Percentiles rank a stretch among this genome's conserved stretches.
Conservation (phyloP, 306 rosid species). For the Biancaea sappan region DNA sequence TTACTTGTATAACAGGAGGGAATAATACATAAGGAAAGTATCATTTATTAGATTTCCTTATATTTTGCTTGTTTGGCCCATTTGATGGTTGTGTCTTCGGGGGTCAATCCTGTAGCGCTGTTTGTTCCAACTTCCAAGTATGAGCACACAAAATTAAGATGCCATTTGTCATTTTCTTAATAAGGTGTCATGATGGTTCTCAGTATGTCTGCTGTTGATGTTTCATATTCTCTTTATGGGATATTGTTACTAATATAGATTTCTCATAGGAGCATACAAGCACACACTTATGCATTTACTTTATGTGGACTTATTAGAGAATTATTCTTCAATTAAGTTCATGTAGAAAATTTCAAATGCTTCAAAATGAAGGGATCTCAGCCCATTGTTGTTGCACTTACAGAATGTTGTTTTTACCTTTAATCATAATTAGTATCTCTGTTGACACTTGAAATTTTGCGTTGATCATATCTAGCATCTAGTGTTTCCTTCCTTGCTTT, state of each 20-base stretch:
- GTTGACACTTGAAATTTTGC: neutral
- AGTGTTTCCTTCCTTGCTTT: slow-evolving; percentile 18
- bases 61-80: neutral
- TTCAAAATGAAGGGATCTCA: slow-evolving; percentile 18
- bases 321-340: slow-evolving; percentile 19
- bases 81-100: slow-evolving; percentile 6
- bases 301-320: slow-evolving; percentile 3
- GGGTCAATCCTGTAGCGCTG: slow-evolving; percentile 7
- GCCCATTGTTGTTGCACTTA: slow-evolving; percentile 6
- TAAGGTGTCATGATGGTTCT: neutral
- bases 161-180: slow-evolving; percentile 21
- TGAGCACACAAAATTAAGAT: slow-evolving; percentile 7
- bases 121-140: neutral
- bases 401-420: neutral
- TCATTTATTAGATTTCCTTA: slow-evolving; percentile 8
- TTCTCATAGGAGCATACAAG: neutral
- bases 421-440: slow-evolving; percentile 1
- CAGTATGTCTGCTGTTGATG: neutral
- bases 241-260: neutral
- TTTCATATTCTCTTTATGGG: slow-evolving; percentile 4
- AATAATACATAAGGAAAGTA: neutral
- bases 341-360: slow-evolving; percentile 13
- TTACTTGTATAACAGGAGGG: neutral
- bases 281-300: neutral
- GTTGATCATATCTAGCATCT: slow-evolving; percentile 5